Conservation (phyloP, 2,329 filamentous ascomycete genomes). For the Sarocladium kiliense region DNA sequence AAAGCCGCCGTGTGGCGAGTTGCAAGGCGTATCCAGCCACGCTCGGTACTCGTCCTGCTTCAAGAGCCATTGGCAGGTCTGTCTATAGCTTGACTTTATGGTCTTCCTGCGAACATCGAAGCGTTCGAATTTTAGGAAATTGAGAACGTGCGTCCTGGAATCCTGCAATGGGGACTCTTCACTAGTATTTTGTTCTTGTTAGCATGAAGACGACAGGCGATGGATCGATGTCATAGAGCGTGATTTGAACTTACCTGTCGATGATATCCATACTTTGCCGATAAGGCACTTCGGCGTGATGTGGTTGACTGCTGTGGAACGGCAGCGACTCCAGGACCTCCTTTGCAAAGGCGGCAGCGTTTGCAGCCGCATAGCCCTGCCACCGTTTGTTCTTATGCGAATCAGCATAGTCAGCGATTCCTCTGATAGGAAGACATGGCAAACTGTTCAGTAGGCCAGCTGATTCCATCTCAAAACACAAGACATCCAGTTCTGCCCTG, state of each 20-base stretch:
- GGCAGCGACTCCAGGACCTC: background rate
- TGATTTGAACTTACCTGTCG: too few species aligned
- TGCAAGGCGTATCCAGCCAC: background rate
- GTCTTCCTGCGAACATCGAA: background rate
- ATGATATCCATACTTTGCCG: too few species aligned
- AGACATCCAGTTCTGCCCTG: background rate
- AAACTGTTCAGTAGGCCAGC: conserved; percentile 15
- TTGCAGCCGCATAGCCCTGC: conserved; percentile 21
- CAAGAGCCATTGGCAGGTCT: background rate
- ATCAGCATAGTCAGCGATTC: conserved; percentile 29
- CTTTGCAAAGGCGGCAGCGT: background rate
- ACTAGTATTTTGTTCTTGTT: too few species aligned
- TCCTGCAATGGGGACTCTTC: too few species aligned
- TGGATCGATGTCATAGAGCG: too few species aligned
- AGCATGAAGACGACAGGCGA: too few species aligned
- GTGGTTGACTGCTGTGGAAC: background rate
- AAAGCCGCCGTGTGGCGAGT: conserved; percentile 24
- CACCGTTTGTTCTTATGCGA: conserved; percentile 23
- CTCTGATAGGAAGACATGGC: conserved; percentile 23
- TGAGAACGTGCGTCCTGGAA: background rate
- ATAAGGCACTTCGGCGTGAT: too few species aligned
- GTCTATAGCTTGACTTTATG: background rate
- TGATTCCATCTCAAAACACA: conserved; percentile 12
- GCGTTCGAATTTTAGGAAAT: background rate
- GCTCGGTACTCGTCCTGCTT: background rate